phyloP scores from a whole-genome alignment of 345 rosid genomes.

The Syzygium jambos region DNA sequence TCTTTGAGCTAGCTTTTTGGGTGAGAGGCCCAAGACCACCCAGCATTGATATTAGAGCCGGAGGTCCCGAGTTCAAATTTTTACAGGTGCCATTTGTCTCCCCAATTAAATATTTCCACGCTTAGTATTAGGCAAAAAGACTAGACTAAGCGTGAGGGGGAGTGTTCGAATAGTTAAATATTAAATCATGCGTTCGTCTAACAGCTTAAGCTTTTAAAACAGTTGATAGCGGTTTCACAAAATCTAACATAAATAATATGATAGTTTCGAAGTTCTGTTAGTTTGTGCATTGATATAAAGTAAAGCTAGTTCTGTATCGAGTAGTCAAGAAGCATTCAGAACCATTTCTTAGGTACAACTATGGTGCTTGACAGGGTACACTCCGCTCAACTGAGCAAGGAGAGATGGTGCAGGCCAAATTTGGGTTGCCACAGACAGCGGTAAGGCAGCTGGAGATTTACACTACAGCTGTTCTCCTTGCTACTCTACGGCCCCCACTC shows the following conservation, averaged over 20 bases:
- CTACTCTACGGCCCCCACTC: conserved; percentile 78
- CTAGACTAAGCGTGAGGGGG: no score
- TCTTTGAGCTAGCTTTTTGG: no score
- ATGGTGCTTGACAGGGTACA: conserved; percentile 53
- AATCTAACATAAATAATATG: neutral
- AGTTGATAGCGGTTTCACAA: no score
- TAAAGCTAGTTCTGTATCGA: neutral
- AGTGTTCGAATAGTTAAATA: no score
- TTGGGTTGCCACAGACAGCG: conserved; percentile 87
- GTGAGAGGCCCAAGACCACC: no score
- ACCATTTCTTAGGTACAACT: neutral
- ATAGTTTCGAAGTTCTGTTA: neutral
- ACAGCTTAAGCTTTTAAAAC: no score
- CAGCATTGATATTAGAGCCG: no score
- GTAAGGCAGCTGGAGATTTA: conserved; percentile 90
- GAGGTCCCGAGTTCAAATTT: no score
- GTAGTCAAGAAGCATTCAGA: neutral
- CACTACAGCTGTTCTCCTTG: conserved; percentile 92
- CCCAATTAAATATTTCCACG: no score
- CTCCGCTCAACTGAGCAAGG: conserved; percentile 97
- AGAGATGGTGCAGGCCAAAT: conserved; percentile 99
- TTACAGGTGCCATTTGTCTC: no score
- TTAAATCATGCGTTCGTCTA: no score
- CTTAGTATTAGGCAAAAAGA: no score
- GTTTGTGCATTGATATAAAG: neutral